Percentiles rank a stretch among this genome's conserved stretches.
These are phyloP conservation scores for Taiozyma sp. DNA, from an alignment of 1,139 yeast species.

Conservation along the genomic window DNA sequence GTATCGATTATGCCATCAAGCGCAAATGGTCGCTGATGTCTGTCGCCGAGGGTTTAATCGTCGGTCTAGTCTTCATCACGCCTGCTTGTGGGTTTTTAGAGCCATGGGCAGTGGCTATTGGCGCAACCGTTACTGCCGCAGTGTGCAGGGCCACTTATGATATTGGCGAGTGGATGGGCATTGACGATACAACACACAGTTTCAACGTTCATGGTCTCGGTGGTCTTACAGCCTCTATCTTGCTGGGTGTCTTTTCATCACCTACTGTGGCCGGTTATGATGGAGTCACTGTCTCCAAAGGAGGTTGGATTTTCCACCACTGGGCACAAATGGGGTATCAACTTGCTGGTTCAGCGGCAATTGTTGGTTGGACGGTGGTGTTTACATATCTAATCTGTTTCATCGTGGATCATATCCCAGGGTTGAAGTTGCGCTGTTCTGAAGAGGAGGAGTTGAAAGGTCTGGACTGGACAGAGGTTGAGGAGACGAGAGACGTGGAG, in stretches of 20 bases:
- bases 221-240: constrained; percentile 40
- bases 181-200: constrained; percentile 45
- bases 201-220: constrained; percentile 47
- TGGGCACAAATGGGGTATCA: constrained; percentile 48
- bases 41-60: constrained; percentile 46
- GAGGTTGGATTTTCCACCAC: constrained; percentile 49
- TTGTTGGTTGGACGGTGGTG: constrained; percentile 37
- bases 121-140: constrained; percentile 37
- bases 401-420: constrained; percentile 42
- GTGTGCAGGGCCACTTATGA: constrained; percentile 36
- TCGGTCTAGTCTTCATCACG: constrained; percentile 46
- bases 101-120: constrained; percentile 45
- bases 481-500: constrained; percentile 20
- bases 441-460: constrained; percentile 44
- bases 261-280: constrained; percentile 43
- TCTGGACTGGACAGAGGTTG: constrained; percentile 39
- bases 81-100: constrained; percentile 48
- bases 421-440: constrained; percentile 35
- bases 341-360: constrained; percentile 38
- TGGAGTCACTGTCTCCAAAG: constrained; percentile 40
- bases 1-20: constrained; percentile 32
- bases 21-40: constrained; percentile 41
- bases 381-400: constrained; percentile 38
- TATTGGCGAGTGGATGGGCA: constrained; percentile 37
- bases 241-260: constrained; percentile 43